phyloP scores from a whole-genome alignment of 306 rosid genomes.

The Luffa acutangula region DNA sequence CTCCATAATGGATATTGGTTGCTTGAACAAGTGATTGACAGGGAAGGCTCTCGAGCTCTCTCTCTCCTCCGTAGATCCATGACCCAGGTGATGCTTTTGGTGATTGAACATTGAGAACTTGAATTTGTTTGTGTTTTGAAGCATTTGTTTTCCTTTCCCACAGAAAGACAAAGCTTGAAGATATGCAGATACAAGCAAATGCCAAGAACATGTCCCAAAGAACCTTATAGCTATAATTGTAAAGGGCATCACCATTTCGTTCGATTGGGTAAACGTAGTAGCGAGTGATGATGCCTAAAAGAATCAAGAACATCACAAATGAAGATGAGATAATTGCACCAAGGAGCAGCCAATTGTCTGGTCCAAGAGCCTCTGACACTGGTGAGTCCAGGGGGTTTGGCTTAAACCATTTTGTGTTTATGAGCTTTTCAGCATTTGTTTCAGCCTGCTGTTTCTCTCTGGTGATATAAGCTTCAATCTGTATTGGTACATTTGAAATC shows the following conservation, averaged over 20 bases:
- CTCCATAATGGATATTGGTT: slow-evolving; percentile 26
- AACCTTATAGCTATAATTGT: slow-evolving; percentile 22
- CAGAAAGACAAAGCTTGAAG: slow-evolving; percentile 20
- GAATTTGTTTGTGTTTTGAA: slow-evolving; percentile 8
- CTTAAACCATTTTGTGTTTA: slow-evolving; percentile 25
- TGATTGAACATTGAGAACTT: slow-evolving; percentile 7
- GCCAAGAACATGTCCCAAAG: slow-evolving; percentile 38
- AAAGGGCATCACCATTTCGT: neutral
- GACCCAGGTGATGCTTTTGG: slow-evolving; percentile 17
- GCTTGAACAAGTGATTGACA: slow-evolving; percentile 23
- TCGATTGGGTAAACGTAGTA: slow-evolving; percentile 29
- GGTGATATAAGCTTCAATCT: slow-evolving; percentile 36
- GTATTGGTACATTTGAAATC: slow-evolving; percentile 14
- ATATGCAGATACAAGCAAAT: slow-evolving; percentile 24
- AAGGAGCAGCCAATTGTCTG: slow-evolving; percentile 33
- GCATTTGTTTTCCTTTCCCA: slow-evolving; percentile 26
- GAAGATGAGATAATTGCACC: slow-evolving; percentile 29
- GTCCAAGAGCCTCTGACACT: slow-evolving; percentile 19
- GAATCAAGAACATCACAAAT: slow-evolving; percentile 24
- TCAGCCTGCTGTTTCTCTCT: slow-evolving; percentile 23
- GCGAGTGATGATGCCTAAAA: slow-evolving; percentile 26
- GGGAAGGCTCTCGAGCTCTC: slow-evolving; percentile 32
- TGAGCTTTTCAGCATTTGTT: slow-evolving; percentile 3
- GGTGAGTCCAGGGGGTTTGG: slow-evolving; percentile 26
- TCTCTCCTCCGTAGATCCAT: slow-evolving; percentile 16